Conservation (phyloP, 805 yeast species). For the Yamadazyma nakazawae region DNA sequence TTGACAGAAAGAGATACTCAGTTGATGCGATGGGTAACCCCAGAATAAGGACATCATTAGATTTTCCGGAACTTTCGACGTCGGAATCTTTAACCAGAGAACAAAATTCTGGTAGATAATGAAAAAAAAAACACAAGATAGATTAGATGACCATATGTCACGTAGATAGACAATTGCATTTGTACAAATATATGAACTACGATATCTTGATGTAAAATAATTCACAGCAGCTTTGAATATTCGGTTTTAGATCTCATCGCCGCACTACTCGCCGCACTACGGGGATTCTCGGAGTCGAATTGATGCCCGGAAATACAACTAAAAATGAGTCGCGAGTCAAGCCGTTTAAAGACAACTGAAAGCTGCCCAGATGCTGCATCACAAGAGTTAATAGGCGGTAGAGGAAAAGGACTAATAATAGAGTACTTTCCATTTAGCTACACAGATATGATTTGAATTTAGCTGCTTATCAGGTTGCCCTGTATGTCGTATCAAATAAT, state of each 20-base stretch:
- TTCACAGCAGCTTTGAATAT: neutral
- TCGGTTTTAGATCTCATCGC: slow-evolving; percentile 4
- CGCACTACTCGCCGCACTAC: neutral
- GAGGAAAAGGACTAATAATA: too few relatives aligned
- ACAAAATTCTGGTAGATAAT: neutral
- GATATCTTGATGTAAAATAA: neutral
- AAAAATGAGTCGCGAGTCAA: neutral
- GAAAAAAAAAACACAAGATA: neutral
- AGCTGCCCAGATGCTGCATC: too few relatives aligned
- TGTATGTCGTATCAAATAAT: neutral
- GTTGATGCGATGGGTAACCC: neutral
- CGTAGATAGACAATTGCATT: slow-evolving; percentile 1
- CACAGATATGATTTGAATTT: too few relatives aligned
- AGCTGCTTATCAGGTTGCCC: neutral
- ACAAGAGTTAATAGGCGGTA: too few relatives aligned
- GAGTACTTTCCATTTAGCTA: too few relatives aligned
- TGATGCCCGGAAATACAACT: neutral
- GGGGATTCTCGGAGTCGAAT: slow-evolving; percentile 3
- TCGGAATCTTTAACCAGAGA: slow-evolving; percentile 8
- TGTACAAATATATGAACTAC: slow-evolving; percentile 1
- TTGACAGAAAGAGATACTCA: slow-evolving; percentile 8
- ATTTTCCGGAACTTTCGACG: slow-evolving; percentile 15
- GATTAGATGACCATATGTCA: neutral
- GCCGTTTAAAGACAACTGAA: neutral
- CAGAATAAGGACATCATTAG: slow-evolving; percentile 14